A percentile compares a stretch with the other conserved stretches of the same genome.
Evolutionary conservation across 306 rosid species (phyloP).

Genomic region (Lathyrus aphaca): DNA sequence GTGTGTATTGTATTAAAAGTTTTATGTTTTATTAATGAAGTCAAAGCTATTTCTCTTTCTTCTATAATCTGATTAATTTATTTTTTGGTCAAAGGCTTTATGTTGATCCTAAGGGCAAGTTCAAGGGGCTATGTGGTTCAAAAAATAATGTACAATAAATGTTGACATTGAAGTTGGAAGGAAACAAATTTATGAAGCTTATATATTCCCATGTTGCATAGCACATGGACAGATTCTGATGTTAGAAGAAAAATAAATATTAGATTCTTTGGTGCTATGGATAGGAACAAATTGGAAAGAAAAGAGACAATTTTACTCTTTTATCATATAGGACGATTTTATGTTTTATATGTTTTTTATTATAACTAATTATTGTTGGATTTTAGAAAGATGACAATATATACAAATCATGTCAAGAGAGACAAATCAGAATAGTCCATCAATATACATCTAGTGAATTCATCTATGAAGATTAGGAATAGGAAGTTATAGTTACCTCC

Average conservation of each 20-base stretch:
- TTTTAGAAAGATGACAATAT: not conserved
- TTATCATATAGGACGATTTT: constrained; percentile 2
- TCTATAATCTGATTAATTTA: constrained; percentile 3
- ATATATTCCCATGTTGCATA: constrained; percentile 52
- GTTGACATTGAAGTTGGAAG: constrained; percentile 36
- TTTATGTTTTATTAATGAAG: constrained; percentile 32
- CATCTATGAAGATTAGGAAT: no score
- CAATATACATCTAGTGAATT: no score
- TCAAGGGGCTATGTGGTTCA: constrained; percentile 45
- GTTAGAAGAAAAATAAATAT: constrained; percentile 21
- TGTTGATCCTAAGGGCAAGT: constrained; percentile 32
- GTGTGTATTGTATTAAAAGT: constrained; percentile 20
- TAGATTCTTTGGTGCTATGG: constrained; percentile 53
- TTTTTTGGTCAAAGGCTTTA: constrained; percentile 35
- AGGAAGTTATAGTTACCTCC: no score
- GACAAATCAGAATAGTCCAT: no score
- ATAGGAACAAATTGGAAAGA: constrained; percentile 35
- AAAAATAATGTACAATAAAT: constrained; percentile 46
- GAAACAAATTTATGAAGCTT: constrained; percentile 13
- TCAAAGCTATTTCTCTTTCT: constrained; percentile 38
- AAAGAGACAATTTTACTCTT: constrained; percentile 7
- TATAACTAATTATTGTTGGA: not conserved
- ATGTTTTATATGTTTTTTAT: not conserved
- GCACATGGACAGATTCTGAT: constrained; percentile 64
- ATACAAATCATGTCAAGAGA: no score